phyloP scores from a whole-genome alignment of 345 rosid species.

The Corymbia maculata region DNA sequence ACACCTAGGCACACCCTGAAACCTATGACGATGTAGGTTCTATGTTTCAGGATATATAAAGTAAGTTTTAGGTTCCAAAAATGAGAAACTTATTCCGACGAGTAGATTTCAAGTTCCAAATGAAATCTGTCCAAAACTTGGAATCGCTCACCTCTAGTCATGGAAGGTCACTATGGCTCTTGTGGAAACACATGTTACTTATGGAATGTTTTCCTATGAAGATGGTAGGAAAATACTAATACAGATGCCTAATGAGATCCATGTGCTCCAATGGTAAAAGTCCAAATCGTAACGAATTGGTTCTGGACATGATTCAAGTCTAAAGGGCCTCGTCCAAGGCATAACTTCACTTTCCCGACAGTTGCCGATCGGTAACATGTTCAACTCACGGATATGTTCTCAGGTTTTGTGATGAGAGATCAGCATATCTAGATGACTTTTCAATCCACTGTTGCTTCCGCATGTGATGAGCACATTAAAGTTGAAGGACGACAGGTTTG shows the following conservation, averaged over 20 bases:
- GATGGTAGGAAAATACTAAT: not conserved
- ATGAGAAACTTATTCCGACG: too few relatives aligned
- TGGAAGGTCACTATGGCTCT: not conserved
- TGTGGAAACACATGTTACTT: not conserved
- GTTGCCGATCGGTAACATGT: not conserved
- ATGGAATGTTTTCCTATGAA: not conserved
- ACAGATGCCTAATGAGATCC: not conserved
- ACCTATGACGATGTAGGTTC: too few relatives aligned
- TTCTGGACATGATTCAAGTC: not conserved
- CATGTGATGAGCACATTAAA: not conserved
- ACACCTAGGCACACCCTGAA: too few relatives aligned
- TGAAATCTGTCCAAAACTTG: too few relatives aligned
- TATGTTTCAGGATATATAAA: too few relatives aligned
- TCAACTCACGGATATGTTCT: not conserved
- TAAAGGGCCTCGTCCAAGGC: not conserved
- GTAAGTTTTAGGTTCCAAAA: too few relatives aligned
- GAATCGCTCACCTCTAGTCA: not conserved
- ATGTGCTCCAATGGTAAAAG: not conserved
- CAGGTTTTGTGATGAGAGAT: not conserved
- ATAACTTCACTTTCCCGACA: not conserved
- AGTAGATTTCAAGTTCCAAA: too few relatives aligned
- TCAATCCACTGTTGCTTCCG: not conserved
- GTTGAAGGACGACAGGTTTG: not conserved
- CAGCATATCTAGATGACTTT: not conserved
- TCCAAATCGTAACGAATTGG: not conserved